phyloP scores from a whole-genome alignment of 805 yeast genomes.

The Ogataea glucozyma region DNA sequence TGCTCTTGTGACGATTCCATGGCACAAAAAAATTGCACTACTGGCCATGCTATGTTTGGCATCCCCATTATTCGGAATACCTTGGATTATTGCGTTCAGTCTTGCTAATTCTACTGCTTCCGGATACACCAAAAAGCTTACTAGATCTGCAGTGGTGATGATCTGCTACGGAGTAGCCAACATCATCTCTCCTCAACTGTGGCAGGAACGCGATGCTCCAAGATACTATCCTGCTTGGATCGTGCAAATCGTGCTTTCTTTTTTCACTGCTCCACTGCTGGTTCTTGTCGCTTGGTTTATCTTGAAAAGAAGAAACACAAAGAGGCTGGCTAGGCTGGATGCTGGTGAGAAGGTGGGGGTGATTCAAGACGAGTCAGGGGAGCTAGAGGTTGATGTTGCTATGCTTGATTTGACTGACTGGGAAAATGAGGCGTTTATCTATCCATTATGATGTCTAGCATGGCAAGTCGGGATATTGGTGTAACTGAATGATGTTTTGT shows the following conservation, averaged over 20 bases:
- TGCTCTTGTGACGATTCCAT: conserved; percentile 45
- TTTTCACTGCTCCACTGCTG: conserved; percentile 45
- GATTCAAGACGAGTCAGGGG: conserved; percentile 8
- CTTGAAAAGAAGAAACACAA: conserved; percentile 48
- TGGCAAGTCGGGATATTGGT: too few relatives aligned
- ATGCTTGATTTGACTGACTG: conserved; percentile 55
- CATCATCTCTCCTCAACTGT: conserved; percentile 56
- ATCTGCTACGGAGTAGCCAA: conserved; percentile 50
- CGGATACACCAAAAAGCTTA: conserved; percentile 53
- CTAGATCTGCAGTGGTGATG: conserved; percentile 51
- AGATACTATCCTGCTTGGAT: conserved; percentile 52
- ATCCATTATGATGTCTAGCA: conserved; percentile 39
- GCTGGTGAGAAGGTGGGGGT: conserved; percentile 26
- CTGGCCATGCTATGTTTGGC: conserved; percentile 51
- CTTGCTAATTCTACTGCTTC: conserved; percentile 35
- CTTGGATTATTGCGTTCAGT: conserved; percentile 31
- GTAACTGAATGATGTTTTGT: too few relatives aligned
- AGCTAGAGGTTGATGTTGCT: conserved; percentile 41
- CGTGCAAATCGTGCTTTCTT: conserved; percentile 55
- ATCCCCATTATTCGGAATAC: conserved; percentile 38
- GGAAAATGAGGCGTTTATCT: conserved; percentile 52
- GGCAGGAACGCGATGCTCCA: conserved; percentile 50
- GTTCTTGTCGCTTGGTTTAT: conserved; percentile 46
- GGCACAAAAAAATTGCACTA: conserved; percentile 45
- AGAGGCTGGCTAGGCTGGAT: conserved; percentile 17